Conservation (phyloP, 805 yeast genomes). For the Myxozyma mucilagina region DNA sequence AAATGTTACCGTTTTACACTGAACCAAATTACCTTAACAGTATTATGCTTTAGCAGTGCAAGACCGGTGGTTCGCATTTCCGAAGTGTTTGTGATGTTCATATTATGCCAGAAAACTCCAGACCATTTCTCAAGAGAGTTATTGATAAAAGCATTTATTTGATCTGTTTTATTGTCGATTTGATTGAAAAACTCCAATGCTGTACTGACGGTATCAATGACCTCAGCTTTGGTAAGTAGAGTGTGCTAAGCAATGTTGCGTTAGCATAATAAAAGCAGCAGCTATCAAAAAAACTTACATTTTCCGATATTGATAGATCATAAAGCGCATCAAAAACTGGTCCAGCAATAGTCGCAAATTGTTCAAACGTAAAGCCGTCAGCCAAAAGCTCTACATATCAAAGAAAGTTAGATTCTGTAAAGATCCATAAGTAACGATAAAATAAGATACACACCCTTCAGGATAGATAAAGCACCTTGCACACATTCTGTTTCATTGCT, state of each 20-base stretch:
- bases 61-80: not conserved
- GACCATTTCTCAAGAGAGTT: slow-evolving; percentile 26
- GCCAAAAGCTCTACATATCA: slow-evolving; percentile 67
- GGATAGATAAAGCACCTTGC: slow-evolving; percentile 21
- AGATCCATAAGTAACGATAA: not conserved
- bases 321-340: slow-evolving; percentile 23
- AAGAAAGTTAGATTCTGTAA: not conserved
- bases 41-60: slow-evolving; percentile 13
- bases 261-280: not conserved
- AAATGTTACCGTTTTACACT: not conserved
- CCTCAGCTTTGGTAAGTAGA: slow-evolving; percentile 20
- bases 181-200: slow-evolving; percentile 28
- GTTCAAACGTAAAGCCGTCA: slow-evolving; percentile 82
- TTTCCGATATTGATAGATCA: slow-evolving; percentile 3
- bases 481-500: slow-evolving; percentile 48
- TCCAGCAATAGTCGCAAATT: slow-evolving; percentile 62
- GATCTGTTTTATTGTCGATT: slow-evolving; percentile 12
- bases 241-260: not conserved
- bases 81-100: not conserved
- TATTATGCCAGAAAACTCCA: slow-evolving; percentile 1
- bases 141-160: slow-evolving; percentile 12
- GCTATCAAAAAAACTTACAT: not conserved
- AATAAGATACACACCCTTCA: slow-evolving; percentile 12
- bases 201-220: slow-evolving; percentile 27
- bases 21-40: slow-evolving; percentile 10